Evolutionary conservation across 2,329 filamentous ascomycete species (phyloP).

Genomic region (Colletotrichum australisinense): DNA sequence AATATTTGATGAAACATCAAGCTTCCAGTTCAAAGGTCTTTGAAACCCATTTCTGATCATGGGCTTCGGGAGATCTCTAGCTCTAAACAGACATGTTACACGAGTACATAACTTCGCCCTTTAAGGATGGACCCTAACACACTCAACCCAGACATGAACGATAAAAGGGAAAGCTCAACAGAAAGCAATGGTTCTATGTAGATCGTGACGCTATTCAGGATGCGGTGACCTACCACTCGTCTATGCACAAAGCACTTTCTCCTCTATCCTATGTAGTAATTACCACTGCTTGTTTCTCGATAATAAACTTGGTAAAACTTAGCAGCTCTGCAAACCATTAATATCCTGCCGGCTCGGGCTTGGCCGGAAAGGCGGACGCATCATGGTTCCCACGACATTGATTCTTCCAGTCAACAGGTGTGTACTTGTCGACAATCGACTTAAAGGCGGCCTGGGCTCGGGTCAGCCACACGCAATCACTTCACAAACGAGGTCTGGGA

Average conservation of each 20-base stretch:
- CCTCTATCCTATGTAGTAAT: background rate
- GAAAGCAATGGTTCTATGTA: background rate
- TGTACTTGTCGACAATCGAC: slow-evolving; percentile 89
- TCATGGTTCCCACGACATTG: slow-evolving; percentile 61
- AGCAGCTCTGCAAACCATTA: slow-evolving; percentile 38
- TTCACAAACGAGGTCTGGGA: background rate
- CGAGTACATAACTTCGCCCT: background rate
- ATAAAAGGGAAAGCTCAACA: background rate
- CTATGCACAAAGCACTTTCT: background rate
- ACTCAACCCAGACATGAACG: background rate
- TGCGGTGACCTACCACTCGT: background rate
- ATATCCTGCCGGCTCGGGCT: slow-evolving; percentile 65
- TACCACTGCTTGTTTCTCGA: background rate
- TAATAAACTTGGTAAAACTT: background rate
- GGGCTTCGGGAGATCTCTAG: background rate
- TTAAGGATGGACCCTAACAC: background rate
- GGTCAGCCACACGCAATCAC: background rate
- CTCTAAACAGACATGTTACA: background rate
- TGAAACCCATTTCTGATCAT: too few species aligned
- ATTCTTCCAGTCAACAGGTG: slow-evolving; percentile 80
- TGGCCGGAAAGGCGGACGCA: slow-evolving; percentile 56
- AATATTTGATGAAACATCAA: too few species aligned
- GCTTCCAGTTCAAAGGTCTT: too few species aligned
- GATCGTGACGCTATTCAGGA: background rate
- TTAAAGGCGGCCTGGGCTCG: slow-evolving; percentile 83